Evolutionary conservation across 139 green algal genomes (phyloP), one percentile per base, ranked within the genome.

Genomic region (Coelastrella sp.): DNA sequence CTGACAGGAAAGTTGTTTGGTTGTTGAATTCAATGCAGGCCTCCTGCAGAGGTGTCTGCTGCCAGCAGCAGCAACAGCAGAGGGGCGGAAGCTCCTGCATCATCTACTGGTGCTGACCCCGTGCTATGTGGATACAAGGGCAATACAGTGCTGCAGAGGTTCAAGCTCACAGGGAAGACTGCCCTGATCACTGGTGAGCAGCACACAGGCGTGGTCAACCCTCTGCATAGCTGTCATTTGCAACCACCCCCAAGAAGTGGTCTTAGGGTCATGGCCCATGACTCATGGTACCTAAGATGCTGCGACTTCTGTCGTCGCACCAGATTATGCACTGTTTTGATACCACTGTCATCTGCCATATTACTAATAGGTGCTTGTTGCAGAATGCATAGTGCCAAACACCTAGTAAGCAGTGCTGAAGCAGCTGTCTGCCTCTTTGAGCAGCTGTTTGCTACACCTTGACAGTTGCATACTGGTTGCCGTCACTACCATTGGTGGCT

Each of bases 121-220:
- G 86, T 92, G 5, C 40, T 78, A 27, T 72, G 35, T 4, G 88
- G 88, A 2, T 51, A 81, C 4, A 40, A 48, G 7, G 41, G 48
- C 32, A 88, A 88, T 45, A 43, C 63, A 3, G 62, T 92, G 23
- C 66, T 87, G 75, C 88, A 92, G 81, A 85, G 85, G 60, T 74
- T 91, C 37, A 89, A 89, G 69, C 81, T 92, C 13, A 90, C 87
- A 38, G 79, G 66, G 59, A 84, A 90, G 71, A 86, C 86, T 9
- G 89, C 87, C 1, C 85, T 93, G 5, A 81, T 91, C 41, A 91
- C 89, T 86, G 89, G 89, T 87, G 32, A 62, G 69, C 9, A 40
- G n/a, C n/a, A n/a, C n/a, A n/a, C n/a, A n/a, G n/a, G n/a, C n/a
- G n/a, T n/a, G n/a, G n/a, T n/a, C n/a, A n/a, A n/a, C n/a, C n/a